Evolutionary conservation across 2,329 filamentous ascomycete genomes (phyloP).

Genomic region (Fusarium graminum): DNA sequence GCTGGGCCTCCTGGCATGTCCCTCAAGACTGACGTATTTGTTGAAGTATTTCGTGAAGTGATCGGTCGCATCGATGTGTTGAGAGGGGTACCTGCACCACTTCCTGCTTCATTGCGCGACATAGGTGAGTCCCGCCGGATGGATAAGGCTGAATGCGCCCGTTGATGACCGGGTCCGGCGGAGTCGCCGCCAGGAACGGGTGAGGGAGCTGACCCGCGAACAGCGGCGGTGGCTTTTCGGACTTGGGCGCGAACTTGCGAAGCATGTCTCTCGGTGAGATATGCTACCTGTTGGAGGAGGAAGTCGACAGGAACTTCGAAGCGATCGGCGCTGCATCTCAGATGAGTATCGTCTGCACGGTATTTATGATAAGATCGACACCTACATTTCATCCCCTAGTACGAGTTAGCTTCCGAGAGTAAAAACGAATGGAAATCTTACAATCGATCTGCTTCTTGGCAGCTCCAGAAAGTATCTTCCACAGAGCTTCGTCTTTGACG

Average conservation of each 20-base stretch:
- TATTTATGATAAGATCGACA: conserved; percentile 42
- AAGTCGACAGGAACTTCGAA: conserved; percentile 92
- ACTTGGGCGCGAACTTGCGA: conserved; percentile 92
- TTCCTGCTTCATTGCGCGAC: conserved; percentile 61
- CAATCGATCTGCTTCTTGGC: conserved; percentile 90
- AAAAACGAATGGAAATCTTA: conserved; percentile 57
- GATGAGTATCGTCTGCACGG: conserved; percentile 41
- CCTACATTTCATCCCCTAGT: conserved; percentile 82
- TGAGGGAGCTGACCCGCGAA: conserved; percentile 69
- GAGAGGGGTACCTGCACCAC: conserved; percentile 59
- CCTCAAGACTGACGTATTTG: conserved; percentile 59
- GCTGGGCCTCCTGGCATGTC: conserved; percentile 52
- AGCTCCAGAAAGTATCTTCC: conserved; percentile 88
- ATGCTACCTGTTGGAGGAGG: conserved; percentile 91
- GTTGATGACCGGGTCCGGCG: conserved; percentile 52
- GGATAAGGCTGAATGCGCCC: conserved; percentile 68
- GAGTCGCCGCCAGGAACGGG: conserved; percentile 66
- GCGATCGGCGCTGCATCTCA: conserved; percentile 69
- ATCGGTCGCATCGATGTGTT: conserved; percentile 60
- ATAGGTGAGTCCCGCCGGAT: conserved; percentile 70
- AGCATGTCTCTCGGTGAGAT: conserved; percentile 91
- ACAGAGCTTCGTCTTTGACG: conserved; percentile 86
- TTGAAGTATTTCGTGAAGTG: conserved; percentile 63
- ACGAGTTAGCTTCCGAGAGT: conserved; percentile 38
- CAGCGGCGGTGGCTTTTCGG: conserved; percentile 75